Base-by-base conservation (phyloP, 495 filamentous ascomycete genomes). In the Penicillium steckii region DNA sequence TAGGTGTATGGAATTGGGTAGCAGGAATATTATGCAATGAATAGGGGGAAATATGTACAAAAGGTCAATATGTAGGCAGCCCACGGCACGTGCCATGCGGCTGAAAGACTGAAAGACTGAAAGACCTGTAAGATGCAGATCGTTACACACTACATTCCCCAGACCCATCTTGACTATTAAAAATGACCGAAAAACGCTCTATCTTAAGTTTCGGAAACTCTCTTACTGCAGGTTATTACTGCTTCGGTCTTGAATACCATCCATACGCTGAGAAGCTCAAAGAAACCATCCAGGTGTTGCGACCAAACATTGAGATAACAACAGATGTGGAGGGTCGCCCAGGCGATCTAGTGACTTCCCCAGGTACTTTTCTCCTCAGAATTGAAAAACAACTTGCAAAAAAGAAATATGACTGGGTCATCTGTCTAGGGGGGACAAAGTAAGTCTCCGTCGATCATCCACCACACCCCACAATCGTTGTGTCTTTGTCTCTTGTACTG, bases 151-250 rank as follows among this genome's bases (percentile, higher is more conserved):
- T n/a, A n/a, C n/a, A n/a, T n/a, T n/a, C n/a, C n/a, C n/a, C n/a
- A n/a, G n/a, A n/a, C n/a, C n/a, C n/a, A n/a, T n/a, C n/a, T n/a
- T n/a, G n/a, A n/a, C n/a, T n/a, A 61, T 19, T 10, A 2, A 32
- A 32, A n/a, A 43, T 56, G 53, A 46, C 25, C 29, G 32, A 50
- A 25, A 21, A 38, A 40, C 25, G 50, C 15, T 55, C 57, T 2
- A 76, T 87, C 30, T 74, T 87, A 21, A 85, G 83, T 69, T 84
- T 87, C 59, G 85, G 85, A 63, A 72, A 85, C 66, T 84, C 80
- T 35, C 75, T 87, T 21, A 86, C 83, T 8, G 69, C 69, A 10
- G 85, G 85, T 23, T 85, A 71, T 67, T 68, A 76, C 18, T 32
- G 50, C 29, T 70, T 55, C 45, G 81, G 81, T 21, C 24, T 61